Percentiles rank a stretch among this genome's conserved stretches.
These are phyloP conservation scores for Naumovozyma baii DNA, from an alignment of 805 yeast species.

Conservation along the genomic window DNA sequence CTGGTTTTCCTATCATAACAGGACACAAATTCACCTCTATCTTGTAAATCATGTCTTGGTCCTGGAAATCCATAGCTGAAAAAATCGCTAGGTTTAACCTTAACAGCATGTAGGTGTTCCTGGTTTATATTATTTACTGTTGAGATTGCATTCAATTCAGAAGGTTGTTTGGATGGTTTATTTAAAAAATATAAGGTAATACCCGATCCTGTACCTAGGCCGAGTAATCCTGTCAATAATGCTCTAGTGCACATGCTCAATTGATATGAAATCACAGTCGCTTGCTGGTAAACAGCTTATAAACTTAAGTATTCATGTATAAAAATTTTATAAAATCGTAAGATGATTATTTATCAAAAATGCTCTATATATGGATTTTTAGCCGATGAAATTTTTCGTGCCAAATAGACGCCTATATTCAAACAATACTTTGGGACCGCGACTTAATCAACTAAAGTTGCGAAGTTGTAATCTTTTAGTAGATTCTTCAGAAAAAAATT, in stretches of 20 bases:
- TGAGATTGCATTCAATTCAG: slow-evolving; percentile 7
- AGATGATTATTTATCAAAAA: too few relatives aligned
- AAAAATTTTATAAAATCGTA: too few relatives aligned
- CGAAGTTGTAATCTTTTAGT: neutral
- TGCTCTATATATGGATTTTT: too few relatives aligned
- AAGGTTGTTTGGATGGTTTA: neutral
- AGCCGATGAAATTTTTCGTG: neutral
- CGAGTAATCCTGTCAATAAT: slow-evolving; percentile 1
- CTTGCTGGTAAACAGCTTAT: too few relatives aligned
- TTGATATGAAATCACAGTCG: too few relatives aligned
- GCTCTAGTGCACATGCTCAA: slow-evolving; percentile 1
- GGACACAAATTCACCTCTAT: slow-evolving; percentile 66
- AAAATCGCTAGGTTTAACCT: slow-evolving; percentile 58
- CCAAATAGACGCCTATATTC: too few relatives aligned
- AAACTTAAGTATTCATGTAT: too few relatives aligned
- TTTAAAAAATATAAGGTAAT: slow-evolving; percentile 1
- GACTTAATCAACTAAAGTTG: neutral
- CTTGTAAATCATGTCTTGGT: slow-evolving; percentile 77
- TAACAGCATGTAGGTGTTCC: slow-evolving; percentile 26
- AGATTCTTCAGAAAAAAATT: neutral
- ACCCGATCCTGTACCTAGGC: slow-evolving; percentile 5
- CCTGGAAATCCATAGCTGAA: slow-evolving; percentile 94
- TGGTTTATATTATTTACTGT: slow-evolving; percentile 4
- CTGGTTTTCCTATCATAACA: slow-evolving; percentile 78
- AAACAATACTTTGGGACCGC: neutral